Evolutionary conservation across 148 eudicot species (phyloP).

Genomic region (Beta vulgaris): DNA sequence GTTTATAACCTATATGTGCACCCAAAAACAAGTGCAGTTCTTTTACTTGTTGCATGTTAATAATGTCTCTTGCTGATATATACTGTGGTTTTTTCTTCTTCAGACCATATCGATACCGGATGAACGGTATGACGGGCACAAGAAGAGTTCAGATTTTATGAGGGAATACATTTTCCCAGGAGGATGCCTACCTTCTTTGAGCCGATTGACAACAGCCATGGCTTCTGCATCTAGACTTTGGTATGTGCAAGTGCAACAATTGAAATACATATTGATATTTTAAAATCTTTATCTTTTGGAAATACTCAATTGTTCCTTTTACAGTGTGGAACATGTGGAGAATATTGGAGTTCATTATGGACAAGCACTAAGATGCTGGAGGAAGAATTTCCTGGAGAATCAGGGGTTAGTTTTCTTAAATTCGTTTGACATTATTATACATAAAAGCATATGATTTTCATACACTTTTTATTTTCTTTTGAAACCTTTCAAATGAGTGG

Average conservation of each 20-base stretch:
- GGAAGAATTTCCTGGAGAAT: conserved; percentile 54
- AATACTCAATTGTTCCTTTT: background rate
- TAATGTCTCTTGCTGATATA: too few species aligned
- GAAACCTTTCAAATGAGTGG: too few species aligned
- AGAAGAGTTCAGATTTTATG: conserved; percentile 66
- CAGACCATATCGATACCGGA: conserved; percentile 82
- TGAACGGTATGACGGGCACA: conserved; percentile 61
- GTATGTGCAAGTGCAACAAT: conserved; percentile 39
- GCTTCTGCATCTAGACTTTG: conserved; percentile 68
- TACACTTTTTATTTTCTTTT: too few species aligned
- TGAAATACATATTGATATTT: background rate
- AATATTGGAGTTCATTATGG: conserved; percentile 75
- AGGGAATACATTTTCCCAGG: conserved; percentile 85
- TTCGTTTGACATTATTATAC: too few species aligned
- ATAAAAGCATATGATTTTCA: too few species aligned
- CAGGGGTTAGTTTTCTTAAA: conserved; percentile 47
- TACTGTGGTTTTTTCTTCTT: background rate
- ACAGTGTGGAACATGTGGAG: conserved; percentile 70
- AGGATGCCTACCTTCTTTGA: conserved; percentile 70
- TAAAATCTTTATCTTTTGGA: background rate
- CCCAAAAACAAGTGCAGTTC: too few species aligned
- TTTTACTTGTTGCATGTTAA: too few species aligned
- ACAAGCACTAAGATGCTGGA: conserved; percentile 66
- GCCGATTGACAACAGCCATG: conserved; percentile 77
- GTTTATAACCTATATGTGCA: too few species aligned